phyloP scores from a whole-genome alignment of 805 yeast species.

The Saturnispora galanensis region DNA sequence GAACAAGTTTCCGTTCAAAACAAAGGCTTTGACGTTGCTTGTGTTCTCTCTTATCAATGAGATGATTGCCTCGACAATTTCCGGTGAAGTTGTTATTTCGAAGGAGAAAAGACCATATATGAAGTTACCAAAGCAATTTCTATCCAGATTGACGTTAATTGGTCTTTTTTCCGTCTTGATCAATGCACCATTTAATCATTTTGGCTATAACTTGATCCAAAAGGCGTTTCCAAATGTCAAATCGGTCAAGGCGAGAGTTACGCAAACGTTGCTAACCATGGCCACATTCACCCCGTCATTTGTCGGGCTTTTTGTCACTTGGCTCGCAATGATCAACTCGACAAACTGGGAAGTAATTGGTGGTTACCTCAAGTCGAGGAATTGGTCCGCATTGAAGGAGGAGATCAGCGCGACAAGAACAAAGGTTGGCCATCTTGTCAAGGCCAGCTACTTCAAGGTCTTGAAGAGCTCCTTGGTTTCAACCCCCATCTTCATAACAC shows the following conservation, averaged over 20 bases:
- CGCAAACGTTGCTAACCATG: slow-evolving; percentile 44
- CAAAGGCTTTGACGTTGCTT: slow-evolving; percentile 51
- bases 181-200: slow-evolving; percentile 51
- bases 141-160: slow-evolving; percentile 39
- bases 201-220: slow-evolving; percentile 38
- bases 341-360: slow-evolving; percentile 5
- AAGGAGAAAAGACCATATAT: no score
- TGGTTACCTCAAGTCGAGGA: not conserved
- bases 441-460: slow-evolving; percentile 35
- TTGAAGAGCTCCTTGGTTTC: slow-evolving; percentile 46
- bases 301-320: slow-evolving; percentile 38
- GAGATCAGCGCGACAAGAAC: slow-evolving; percentile 13
- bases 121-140: no score
- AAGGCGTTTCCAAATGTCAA: slow-evolving; percentile 33
- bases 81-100: slow-evolving; percentile 29
- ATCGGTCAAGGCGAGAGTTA: slow-evolving; percentile 34
- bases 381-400: slow-evolving; percentile 8
- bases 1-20: slow-evolving; percentile 42
- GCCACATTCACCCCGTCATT: slow-evolving; percentile 47
- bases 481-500: slow-evolving; percentile 37
- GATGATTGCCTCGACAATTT: slow-evolving; percentile 39
- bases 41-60: slow-evolving; percentile 49
- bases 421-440: slow-evolving; percentile 23
- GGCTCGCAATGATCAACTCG: slow-evolving; percentile 42
- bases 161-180: slow-evolving; percentile 45